Evolutionary conservation across 2,329 filamentous ascomycete species (phyloP).

Genomic region (Talaromyces sp.): DNA sequence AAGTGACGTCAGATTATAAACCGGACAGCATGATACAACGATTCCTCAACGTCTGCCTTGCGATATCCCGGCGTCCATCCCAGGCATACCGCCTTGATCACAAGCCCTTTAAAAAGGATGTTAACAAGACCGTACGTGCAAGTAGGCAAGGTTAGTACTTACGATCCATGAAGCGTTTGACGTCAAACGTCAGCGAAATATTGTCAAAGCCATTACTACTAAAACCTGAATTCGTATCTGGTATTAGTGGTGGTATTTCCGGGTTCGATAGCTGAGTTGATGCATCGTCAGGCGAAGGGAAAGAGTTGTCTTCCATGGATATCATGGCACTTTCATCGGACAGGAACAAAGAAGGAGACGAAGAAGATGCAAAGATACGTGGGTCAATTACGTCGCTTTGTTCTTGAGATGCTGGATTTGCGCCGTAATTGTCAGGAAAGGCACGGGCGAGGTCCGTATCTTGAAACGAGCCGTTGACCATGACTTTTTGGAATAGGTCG

Average conservation of each 20-base stretch:
- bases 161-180: constrained; percentile 8
- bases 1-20: neutral
- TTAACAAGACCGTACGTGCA: neutral
- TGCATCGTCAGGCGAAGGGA: neutral
- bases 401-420: neutral
- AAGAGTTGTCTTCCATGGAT: neutral
- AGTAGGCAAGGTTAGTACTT: neutral
- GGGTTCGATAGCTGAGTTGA: neutral
- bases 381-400: neutral
- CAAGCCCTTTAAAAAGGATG: neutral
- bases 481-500: neutral
- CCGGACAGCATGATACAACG: neutral
- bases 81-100: constrained; percentile 8
- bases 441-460: neutral
- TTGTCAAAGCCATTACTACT: neutral
- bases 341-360: neutral
- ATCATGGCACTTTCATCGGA: neutral
- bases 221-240: neutral
- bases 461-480: neutral
- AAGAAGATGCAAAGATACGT: neutral
- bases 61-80: constrained; percentile 12
- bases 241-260: neutral
- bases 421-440: neutral
- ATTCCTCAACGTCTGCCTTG: constrained; percentile 11
- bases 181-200: constrained; percentile 6